These are phyloP conservation scores for Moricandia arvensis DNA, from an alignment of 345 rosid species.

Conservation along the genomic window DNA sequence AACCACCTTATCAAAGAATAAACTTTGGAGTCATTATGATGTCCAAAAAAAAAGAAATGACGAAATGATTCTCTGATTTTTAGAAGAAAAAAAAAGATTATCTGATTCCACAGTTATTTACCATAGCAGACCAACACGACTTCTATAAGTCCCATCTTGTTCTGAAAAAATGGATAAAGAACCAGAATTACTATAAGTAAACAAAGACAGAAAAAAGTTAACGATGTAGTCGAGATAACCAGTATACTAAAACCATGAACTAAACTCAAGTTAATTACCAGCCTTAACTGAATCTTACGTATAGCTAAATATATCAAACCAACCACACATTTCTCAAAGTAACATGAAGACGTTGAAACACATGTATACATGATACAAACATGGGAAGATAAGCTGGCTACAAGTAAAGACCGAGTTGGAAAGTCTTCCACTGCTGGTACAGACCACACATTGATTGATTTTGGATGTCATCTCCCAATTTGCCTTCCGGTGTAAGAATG, in stretches of 20 bases:
- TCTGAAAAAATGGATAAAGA: background rate
- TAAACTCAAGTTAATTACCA: background rate
- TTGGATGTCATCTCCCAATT: too few relatives aligned
- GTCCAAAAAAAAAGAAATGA: background rate
- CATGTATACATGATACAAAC: too few relatives aligned
- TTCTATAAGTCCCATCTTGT: background rate
- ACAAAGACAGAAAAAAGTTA: background rate
- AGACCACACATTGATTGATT: too few relatives aligned
- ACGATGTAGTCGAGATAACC: background rate
- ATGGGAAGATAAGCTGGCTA: too few relatives aligned
- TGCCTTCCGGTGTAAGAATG: too few relatives aligned
- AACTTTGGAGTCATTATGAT: background rate
- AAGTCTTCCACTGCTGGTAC: conserved; percentile 92
- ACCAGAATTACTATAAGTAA: background rate
- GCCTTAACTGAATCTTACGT: background rate
- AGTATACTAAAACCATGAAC: too few relatives aligned
- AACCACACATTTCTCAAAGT: background rate
- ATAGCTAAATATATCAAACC: background rate
- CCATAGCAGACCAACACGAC: background rate
- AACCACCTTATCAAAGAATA: background rate
- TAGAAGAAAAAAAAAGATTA: too few relatives aligned
- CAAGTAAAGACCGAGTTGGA: conserved; percentile 85
- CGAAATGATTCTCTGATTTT: background rate
- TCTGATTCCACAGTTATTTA: background rate
- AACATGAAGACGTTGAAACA: background rate